Evolutionary conservation across 129 eudicot genomes (phyloP).

Genomic region (Helianthus tuberosus): DNA sequence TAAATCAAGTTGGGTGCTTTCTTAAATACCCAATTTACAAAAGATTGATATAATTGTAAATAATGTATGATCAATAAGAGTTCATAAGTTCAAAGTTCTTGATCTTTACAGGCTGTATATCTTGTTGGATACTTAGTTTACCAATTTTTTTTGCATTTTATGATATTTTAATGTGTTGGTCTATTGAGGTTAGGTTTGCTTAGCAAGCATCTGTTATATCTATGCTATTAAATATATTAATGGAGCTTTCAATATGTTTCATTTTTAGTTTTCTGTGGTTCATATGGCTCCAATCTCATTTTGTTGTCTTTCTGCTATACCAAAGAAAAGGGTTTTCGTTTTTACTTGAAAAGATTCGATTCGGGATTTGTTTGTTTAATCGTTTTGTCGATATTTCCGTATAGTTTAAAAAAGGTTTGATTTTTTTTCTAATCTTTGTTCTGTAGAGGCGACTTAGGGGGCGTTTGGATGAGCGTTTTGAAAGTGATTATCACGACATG

Average conservation of each 20-base stretch:
- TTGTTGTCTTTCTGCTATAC: slow-evolving; percentile 7
- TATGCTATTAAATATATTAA: slow-evolving; percentile 11
- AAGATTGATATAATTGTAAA: too few species aligned
- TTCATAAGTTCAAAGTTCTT: background rate
- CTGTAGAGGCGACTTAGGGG: background rate
- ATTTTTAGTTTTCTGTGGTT: background rate
- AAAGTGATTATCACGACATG: background rate
- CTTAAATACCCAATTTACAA: background rate
- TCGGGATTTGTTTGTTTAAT: background rate
- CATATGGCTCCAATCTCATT: slow-evolving; percentile 3
- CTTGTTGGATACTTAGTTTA: background rate
- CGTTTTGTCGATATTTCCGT: background rate
- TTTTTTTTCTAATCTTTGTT: background rate
- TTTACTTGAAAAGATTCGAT: background rate
- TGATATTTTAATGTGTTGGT: background rate
- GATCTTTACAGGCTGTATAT: background rate
- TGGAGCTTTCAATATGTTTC: slow-evolving; percentile 21
- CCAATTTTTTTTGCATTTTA: background rate
- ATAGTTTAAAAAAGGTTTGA: background rate
- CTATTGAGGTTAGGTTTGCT: slow-evolving; percentile 9
- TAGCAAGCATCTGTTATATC: slow-evolving; percentile 12
- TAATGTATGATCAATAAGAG: background rate
- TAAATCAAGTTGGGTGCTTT: background rate
- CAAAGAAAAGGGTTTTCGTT: background rate
- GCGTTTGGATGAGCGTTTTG: background rate